A percentile compares a stretch with the other conserved stretches of the same genome.
Evolutionary conservation across 768 basidiomycete species (phyloP).

Genomic region (Hygrocybe punicea): DNA sequence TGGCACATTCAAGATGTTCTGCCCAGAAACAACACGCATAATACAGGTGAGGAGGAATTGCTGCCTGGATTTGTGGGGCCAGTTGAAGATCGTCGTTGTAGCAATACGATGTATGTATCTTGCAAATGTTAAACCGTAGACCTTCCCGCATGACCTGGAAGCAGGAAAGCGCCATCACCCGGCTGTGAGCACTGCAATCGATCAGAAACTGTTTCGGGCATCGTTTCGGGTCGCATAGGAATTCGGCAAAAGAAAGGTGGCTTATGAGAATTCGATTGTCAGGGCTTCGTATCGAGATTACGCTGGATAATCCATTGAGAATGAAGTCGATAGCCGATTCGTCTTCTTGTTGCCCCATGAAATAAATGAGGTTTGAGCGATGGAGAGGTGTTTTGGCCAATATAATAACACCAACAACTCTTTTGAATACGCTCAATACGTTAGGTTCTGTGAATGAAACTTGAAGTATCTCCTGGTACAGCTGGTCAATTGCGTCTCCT

Average conservation of each 20-base stretch:
- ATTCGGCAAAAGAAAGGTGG: background rate
- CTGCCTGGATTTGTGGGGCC: constrained; percentile 10
- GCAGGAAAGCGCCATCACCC: constrained; percentile 1
- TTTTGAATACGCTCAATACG: too few relatives aligned
- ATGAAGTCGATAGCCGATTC: background rate
- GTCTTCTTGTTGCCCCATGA: background rate
- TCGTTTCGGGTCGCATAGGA: background rate
- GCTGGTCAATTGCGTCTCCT: background rate
- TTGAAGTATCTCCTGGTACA: background rate
- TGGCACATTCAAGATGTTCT: constrained; percentile 19
- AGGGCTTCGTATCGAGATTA: background rate
- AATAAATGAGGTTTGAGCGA: background rate
- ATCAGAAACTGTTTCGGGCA: background rate
- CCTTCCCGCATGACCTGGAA: constrained; percentile 25
- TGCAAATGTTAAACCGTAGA: constrained; percentile 42
- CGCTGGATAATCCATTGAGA: background rate
- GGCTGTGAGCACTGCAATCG: background rate
- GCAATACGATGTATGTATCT: constrained; percentile 33
- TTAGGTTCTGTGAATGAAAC: background rate
- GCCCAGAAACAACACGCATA: constrained; percentile 41
- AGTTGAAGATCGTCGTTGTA: constrained; percentile 28
- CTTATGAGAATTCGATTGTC: background rate
- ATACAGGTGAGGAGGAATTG: constrained; percentile 29
- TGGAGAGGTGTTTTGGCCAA: background rate
- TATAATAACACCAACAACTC: background rate